Evolutionary conservation across 768 basidiomycete species (phyloP).

Genomic region (Tremella fuciformis): DNA sequence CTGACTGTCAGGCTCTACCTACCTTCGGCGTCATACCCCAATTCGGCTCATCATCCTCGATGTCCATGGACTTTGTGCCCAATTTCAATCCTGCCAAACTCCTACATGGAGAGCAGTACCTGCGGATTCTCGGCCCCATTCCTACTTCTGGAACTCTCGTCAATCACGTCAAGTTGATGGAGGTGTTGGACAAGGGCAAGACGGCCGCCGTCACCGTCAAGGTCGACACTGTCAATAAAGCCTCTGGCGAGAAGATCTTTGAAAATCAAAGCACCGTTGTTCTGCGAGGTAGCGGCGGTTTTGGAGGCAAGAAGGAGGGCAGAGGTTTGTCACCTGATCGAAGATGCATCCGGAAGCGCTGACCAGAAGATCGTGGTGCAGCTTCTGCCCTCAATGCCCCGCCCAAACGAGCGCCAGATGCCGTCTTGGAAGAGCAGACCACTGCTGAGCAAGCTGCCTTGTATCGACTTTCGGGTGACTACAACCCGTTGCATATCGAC

Average conservation of each 20-base stretch:
- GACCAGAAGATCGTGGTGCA: constrained; percentile 73
- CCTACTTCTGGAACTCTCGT: constrained; percentile 79
- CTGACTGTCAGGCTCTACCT: constrained; percentile 62
- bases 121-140: constrained; percentile 78
- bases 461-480: constrained; percentile 88
- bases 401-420: constrained; percentile 81
- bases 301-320: constrained; percentile 84
- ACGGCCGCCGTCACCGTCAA: constrained; percentile 81
- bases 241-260: constrained; percentile 73
- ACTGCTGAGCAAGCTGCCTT: constrained; percentile 75
- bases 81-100: constrained; percentile 94
- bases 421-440: constrained; percentile 84
- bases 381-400: constrained; percentile 77
- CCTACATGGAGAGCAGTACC: constrained; percentile 96
- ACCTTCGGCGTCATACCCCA: constrained; percentile 96
- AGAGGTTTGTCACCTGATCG: constrained; percentile 57
- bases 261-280: constrained; percentile 91
- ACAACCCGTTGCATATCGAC: constrained; percentile 86
- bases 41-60: constrained; percentile 66
- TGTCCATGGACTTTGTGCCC: constrained; percentile 73
- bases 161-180: constrained; percentile 65
- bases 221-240: constrained; percentile 75
- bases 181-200: constrained; percentile 66
- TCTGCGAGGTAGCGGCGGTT: constrained; percentile 91
- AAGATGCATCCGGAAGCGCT: constrained; percentile 4